phyloP scores from a whole-genome alignment of 257 asterid genomes.

The Lycium barbarum region DNA sequence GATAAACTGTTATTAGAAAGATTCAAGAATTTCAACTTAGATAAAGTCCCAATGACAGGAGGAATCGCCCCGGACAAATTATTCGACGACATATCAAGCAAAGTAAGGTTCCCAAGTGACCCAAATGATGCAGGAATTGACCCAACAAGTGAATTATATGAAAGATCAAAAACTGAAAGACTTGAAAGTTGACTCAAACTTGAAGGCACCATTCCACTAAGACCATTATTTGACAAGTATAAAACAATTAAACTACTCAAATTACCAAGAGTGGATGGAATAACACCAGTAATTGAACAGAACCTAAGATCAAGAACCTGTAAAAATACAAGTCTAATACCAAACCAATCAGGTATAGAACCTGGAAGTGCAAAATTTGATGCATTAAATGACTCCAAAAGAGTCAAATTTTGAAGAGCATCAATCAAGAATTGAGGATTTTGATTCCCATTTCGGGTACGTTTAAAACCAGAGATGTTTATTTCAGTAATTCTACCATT shows the following conservation, averaged over 20 bases:
- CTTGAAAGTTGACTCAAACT: conserved; percentile 65
- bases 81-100: conserved; percentile 69
- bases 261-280: conserved; percentile 75
- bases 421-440: conserved; percentile 84
- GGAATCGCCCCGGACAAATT: conserved; percentile 69
- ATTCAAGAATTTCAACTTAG: conserved; percentile 62
- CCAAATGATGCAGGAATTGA: conserved; percentile 51
- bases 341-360: conserved; percentile 79
- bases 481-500: conserved; percentile 72
- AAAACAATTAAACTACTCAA: conserved; percentile 67
- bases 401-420: conserved; percentile 74
- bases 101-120: conserved; percentile 59
- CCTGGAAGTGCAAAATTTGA: conserved; percentile 73
- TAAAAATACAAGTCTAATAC: conserved; percentile 55
- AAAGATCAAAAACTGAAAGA: conserved; percentile 72
- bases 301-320: conserved; percentile 89
- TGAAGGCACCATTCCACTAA: conserved; percentile 65
- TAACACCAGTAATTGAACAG: conserved; percentile 62
- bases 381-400: conserved; percentile 70
- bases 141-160: conserved; percentile 66
- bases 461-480: conserved; percentile 81
- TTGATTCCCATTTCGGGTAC: conserved; percentile 67
- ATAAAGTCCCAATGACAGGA: conserved; percentile 61
- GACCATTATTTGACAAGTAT: conserved; percentile 64
- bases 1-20: conserved; percentile 62